Evolutionary conservation across 352 stramenopile genomes (phyloP), one percentile per base, ranked within the genome.

Genomic region (Phytophthora macrochlamydospora): DNA sequence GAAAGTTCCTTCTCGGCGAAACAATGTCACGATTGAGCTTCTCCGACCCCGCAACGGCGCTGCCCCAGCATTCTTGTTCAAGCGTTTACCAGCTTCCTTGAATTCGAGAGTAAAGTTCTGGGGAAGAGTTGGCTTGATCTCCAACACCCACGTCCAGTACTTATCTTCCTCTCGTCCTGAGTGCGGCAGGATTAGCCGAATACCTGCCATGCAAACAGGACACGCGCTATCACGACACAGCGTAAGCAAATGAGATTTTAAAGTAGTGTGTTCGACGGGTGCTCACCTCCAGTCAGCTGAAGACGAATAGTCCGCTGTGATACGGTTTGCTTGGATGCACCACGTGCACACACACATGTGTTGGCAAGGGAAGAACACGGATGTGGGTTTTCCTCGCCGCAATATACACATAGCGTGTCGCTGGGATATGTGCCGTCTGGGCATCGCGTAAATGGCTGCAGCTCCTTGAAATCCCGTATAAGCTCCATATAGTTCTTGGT

Each of bases 91-190:
- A 7, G 49, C 50, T 12, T 69, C 53, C 42, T 61, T 60, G 49
- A 73, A 69, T 32, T 62, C 65, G 8, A 78, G 52, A 49, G 83
- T 88, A 54, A 92, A 92, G 7, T 84, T 62, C 1, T 43, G 18
- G 2, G 84, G 72, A 3, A 92, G 65, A 7, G 37, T 50, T 30
- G 81, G 80, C 38, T 79, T 75, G 13, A 84, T 69, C 32, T 92
- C 74, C 2, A 79, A 46, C 11, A 78, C 78, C 83, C 81, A 90
- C 44, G 76, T 72, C 81, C 84, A 92, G 61, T 90, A 92, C 31
- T 79, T 57, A 2, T 87, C 65, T 40, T 88, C 80, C 51, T 90
- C 84, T 8, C 81, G 68, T 1, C 78, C 81, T 8, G 73, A 77
- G 44, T 83, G 61, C 11, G 78, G 70, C 13, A 92, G 60, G 51